A percentile compares a stretch with the other conserved stretches of the same genome.
phyloP scores from a whole-genome alignment of 371 early-diverging fungal genomes.

The Chytridium lagenaria region DNA sequence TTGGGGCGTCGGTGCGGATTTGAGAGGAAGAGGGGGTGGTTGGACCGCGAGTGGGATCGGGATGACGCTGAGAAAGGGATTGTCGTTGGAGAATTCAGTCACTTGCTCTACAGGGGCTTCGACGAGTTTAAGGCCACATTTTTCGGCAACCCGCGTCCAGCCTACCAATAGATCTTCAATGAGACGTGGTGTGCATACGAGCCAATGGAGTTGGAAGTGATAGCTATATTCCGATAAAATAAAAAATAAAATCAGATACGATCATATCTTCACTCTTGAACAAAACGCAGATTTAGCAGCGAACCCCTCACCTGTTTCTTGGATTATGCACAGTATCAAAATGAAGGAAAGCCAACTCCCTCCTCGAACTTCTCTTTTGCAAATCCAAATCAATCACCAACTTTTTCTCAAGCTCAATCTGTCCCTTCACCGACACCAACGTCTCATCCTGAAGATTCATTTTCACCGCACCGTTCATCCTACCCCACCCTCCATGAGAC shows the following conservation, averaged over 20 bases:
- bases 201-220: constrained; percentile 95
- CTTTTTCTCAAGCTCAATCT: constrained; percentile 59
- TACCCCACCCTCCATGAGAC: constrained; percentile 13
- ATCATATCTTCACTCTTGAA: too few species aligned
- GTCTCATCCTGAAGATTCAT: too few species aligned
- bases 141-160: constrained; percentile 87
- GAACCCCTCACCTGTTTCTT: constrained; percentile 69
- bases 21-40: constrained; percentile 65
- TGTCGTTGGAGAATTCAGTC: constrained; percentile 60
- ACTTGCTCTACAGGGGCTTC: constrained; percentile 89
- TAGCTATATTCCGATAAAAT: constrained; percentile 52
- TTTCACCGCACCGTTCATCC: not conserved
- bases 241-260: not conserved
- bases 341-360: constrained; percentile 87
- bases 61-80: constrained; percentile 89
- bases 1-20: constrained; percentile 1
- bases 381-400: constrained; percentile 84
- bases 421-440: not conserved
- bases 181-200: constrained; percentile 89
- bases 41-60: constrained; percentile 66
- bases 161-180: constrained; percentile 85
- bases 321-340: constrained; percentile 91
- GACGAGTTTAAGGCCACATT: constrained; percentile 87
- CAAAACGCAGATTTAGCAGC: too few species aligned
- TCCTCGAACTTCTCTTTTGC: constrained; percentile 71